Base-by-base conservation (phyloP, 2,329 filamentous ascomycete species). In the Pezicula radicicola region DNA sequence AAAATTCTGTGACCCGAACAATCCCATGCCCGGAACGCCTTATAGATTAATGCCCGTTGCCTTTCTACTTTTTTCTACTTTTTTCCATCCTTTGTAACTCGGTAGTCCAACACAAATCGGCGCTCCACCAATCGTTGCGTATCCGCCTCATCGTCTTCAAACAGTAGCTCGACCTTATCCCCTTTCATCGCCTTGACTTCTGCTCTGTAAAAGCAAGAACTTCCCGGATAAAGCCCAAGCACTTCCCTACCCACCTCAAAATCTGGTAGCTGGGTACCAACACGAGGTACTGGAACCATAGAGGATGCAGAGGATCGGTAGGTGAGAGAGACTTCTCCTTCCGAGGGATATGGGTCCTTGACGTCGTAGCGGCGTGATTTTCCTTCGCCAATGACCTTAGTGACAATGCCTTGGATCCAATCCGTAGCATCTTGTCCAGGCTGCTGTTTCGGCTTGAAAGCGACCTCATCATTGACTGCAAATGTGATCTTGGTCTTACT, bases 141-240 rank as follows among this genome's bases (percentile, higher is more conserved):
- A 84, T 89, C 60, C 84, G 85, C 87, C 65, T 90, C 87, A 61
- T 91, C 88, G 13, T 88, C 88, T 65, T 93, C 89, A 61, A 93
- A 93, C 56, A 89, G 84, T 57, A 93, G 73, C 51, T 80, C 80
- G 40, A 87, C 83, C 54, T 77, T 79, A 64, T 67, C 37, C 52
- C 73, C 73, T 51, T 85, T 75, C 75, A 81, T 85, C 35, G 85
- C 85, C 70, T 89, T 87, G 8, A 93, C 89, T 60, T 91, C 88
- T 1, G 89, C 89, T 66, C 88, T 85, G 68, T 94, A 94, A 62
- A 94, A 93, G 0, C 88, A 92, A 1, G 89, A 92, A 1, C 89
- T 93, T 61, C 91, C 85, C 0, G 89, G 89, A 63, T 94, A 94
- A 52, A 91, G 74, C 0, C 89, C 89, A 52, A 93, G 74, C 8